These are phyloP conservation scores for Linum lewisii DNA, from an alignment of 345 rosid species.

Conservation along the genomic window DNA sequence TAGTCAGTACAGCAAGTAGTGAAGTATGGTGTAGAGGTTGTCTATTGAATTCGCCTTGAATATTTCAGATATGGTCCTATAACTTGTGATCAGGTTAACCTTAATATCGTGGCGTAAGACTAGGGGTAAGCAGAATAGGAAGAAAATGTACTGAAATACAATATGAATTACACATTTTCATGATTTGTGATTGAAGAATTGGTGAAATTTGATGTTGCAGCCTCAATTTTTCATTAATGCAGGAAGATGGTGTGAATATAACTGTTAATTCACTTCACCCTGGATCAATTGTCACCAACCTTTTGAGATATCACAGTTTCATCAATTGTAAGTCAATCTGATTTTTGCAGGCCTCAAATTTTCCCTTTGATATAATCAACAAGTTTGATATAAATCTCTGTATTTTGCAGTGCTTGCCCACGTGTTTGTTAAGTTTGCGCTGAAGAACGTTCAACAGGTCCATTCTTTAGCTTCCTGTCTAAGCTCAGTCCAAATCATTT, in stretches of 20 bases:
- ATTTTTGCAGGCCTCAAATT: background rate
- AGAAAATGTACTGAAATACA: no score
- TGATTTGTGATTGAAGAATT: background rate
- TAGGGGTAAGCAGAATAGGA: no score
- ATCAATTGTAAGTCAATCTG: slow-evolving; percentile 27
- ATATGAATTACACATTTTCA: no score
- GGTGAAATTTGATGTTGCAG: background rate
- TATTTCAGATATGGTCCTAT: no score
- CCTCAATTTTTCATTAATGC: background rate
- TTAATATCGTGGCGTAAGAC: no score
- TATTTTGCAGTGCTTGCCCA: background rate
- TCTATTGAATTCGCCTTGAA: no score
- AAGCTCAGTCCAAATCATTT: no score
- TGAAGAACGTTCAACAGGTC: slow-evolving; percentile 1
- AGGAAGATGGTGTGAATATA: slow-evolving; percentile 52
- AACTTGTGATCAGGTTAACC: no score
- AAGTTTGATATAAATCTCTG: no score
- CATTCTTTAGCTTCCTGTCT: no score
- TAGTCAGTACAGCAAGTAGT: no score
- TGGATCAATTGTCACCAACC: slow-evolving; percentile 53
- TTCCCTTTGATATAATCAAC: background rate
- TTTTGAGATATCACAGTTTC: slow-evolving; percentile 28
- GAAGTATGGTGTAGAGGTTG: no score
- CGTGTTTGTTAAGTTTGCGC: background rate
- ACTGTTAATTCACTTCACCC: slow-evolving; percentile 70